Evolutionary conservation across 768 basidiomycete genomes (phyloP).

Genomic region (Chiua virens): DNA sequence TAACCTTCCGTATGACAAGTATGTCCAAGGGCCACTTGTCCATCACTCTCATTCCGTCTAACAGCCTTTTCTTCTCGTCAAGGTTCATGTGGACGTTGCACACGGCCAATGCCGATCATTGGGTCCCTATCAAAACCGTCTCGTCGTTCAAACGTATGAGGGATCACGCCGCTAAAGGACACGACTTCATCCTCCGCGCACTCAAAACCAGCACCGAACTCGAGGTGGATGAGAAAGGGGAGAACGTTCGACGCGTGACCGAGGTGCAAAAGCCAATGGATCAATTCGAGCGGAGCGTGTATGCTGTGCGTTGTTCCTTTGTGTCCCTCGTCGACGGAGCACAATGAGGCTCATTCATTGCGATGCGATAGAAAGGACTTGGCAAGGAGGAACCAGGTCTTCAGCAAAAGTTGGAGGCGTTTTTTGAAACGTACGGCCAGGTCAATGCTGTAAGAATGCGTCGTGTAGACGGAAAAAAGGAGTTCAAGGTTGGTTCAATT

Average conservation of each 20-base stretch:
- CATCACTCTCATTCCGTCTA: neutral
- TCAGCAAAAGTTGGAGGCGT: conserved; percentile 75
- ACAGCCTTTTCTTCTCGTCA: neutral
- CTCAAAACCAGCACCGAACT: conserved; percentile 55
- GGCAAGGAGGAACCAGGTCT: conserved; percentile 61
- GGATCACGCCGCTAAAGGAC: conserved; percentile 58
- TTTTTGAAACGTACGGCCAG: conserved; percentile 74
- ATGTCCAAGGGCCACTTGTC: conserved; percentile 10
- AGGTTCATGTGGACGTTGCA: conserved; percentile 97
- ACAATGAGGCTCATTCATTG: neutral
- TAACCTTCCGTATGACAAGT: conserved; percentile 93
- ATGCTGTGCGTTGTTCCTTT: conserved; percentile 63
- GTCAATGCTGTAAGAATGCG: conserved; percentile 88
- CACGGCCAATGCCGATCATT: conserved; percentile 78
- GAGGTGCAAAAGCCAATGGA: conserved; percentile 76
- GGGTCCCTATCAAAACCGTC: conserved; percentile 85
- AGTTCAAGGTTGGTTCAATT: conserved; percentile 71
- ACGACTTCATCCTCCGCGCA: conserved; percentile 70
- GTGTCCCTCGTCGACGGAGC: neutral
- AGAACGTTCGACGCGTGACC: conserved; percentile 72
- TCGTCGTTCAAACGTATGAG: conserved; percentile 96
- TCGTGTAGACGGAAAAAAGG: conserved; percentile 71
- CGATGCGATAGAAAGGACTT: conserved; percentile 76
- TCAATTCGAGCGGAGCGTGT: conserved; percentile 81
- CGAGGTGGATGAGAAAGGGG: conserved; percentile 71